A percentile compares a stretch with the other conserved stretches of the same genome.
Conservation (phyloP, 352 stramenopile species). For the Peronospora farinosa region DNA sequence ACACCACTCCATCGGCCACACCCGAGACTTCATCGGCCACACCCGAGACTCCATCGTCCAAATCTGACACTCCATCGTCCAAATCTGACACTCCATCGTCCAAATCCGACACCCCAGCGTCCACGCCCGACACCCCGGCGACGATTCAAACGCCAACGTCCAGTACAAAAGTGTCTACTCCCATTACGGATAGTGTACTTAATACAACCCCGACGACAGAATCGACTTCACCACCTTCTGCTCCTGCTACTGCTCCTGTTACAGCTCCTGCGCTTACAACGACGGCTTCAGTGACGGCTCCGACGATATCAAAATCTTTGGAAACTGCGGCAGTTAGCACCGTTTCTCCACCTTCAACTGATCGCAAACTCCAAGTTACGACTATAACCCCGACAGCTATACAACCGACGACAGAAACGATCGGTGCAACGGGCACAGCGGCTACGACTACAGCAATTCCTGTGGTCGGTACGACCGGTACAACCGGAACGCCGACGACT, state of each 20-base stretch:
- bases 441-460: background rate
- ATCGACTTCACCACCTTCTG: background rate
- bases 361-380: slow-evolving; percentile 15
- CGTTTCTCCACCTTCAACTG: background rate
- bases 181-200: slow-evolving; percentile 15
- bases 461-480: too few relatives aligned
- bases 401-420: too few relatives aligned
- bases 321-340: slow-evolving; percentile 8
- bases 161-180: slow-evolving; percentile 9
- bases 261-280: slow-evolving; percentile 10
- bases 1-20: slow-evolving; percentile 20
- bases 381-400: slow-evolving; percentile 3
- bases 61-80: too few relatives aligned
- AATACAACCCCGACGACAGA: slow-evolving; percentile 19
- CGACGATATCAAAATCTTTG: slow-evolving; percentile 17
- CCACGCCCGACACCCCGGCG: background rate
- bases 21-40: slow-evolving; percentile 11
- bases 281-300: slow-evolving; percentile 4
- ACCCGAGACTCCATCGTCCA: too few relatives aligned
- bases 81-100: slow-evolving; percentile 23
- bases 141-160: slow-evolving; percentile 10
- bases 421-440: slow-evolving; percentile 1
- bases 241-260: background rate
- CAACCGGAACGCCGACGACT: too few relatives aligned
- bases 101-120: slow-evolving; percentile 17